Base-by-base conservation (phyloP, 2,329 filamentous ascomycete genomes). In the Curvularia verruculosa region DNA sequence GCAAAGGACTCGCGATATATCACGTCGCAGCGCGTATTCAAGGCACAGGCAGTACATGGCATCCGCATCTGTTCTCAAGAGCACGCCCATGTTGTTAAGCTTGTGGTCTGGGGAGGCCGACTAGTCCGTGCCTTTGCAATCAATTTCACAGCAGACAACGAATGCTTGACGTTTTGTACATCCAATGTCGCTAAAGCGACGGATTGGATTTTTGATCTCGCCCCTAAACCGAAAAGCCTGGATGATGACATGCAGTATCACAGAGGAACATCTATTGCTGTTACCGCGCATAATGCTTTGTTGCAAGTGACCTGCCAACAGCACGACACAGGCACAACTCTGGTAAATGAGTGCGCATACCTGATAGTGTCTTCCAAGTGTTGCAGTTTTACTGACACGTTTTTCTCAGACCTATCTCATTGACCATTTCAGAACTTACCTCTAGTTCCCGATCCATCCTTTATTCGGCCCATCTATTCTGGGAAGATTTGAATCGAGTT, bases 281-380 rank as follows among this genome's bases (percentile, higher is more conserved):
- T 96, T 15, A 96, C 92, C 1, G 92, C 94, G 1, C 93, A 98
- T 76, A 97, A 98, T 80, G 88, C 91, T 48, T 81, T 96, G 5
- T 75, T 91, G 6, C 81, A 81, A 28, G 73, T 89, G 19, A 69
- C 66, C 7, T 59, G 71, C 49, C 37, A 69, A 26, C 44, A 47
- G 23, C 46, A 48, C 29, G 19, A 48, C 47, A 34, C 21, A 49
- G 37, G 64, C 40, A 37, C 26, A 13, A 15, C 19, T n/a, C 36
- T 37, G 18, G 39, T 21, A 15, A 37, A 34, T 15, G 46, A 53
- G 54, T 60, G 45, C 40, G 54, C 50, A 46, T 45, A 15, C 18
- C 43, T 31, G n/a, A 21, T 46, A 28, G 29, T 23, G 31, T 24
- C 23, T 18, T 39, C 5, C 29, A 10, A 28, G 6, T 23, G 7